Base-by-base conservation (phyloP, 805 yeast species). In the Nakazawaea wickerhamii region DNA sequence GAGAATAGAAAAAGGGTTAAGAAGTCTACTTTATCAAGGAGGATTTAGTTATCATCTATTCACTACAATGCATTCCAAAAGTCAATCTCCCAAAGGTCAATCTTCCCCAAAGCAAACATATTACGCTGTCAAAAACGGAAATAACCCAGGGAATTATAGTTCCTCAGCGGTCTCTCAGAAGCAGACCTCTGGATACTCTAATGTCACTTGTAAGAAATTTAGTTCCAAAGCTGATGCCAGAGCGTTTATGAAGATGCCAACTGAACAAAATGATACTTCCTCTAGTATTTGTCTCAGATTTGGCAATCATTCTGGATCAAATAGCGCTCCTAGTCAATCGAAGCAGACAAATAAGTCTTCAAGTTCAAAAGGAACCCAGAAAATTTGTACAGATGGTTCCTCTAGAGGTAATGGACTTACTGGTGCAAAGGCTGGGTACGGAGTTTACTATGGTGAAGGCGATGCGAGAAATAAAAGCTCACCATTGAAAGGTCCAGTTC, bases 341-440 rank as follows among this genome's bases (percentile, higher is more conserved):
- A n/a, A n/a, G n/a, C n/a, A n/a, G n/a, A n/a, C n/a, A n/a, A n/a
- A n/a, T n/a, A n/a, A n/a, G n/a, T n/a, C n/a, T n/a, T n/a, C n/a
- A n/a, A n/a, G n/a, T n/a, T n/a, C n/a, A n/a, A n/a, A n/a, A n/a
- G n/a, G n/a, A n/a, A n/a, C n/a, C n/a, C n/a, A n/a, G n/a, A n/a
- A n/a, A n/a, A 65, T 87, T 0, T 89, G 75, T 53, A 81, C 87
- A 17, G 97, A 89, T 59, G 97, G 96, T 0, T 84, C 95, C 0
- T 68, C 81, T 0, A 63, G 79, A 8, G 71, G 75, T 4, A 82
- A 83, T 51, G 89, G 88, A 0, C 63, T 53, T 17, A 35, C 39
- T 0, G 49, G 50, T 8, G 65, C 72, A 1, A 44, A 51, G 3
- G 79, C 82, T 0, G 96, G 97, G 0, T 79, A 74, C 53, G 97